A percentile compares a stretch with the other conserved stretches of the same genome.
Evolutionary conservation across 768 basidiomycete species (phyloP).

Genomic region (Trametes cinnabarina): DNA sequence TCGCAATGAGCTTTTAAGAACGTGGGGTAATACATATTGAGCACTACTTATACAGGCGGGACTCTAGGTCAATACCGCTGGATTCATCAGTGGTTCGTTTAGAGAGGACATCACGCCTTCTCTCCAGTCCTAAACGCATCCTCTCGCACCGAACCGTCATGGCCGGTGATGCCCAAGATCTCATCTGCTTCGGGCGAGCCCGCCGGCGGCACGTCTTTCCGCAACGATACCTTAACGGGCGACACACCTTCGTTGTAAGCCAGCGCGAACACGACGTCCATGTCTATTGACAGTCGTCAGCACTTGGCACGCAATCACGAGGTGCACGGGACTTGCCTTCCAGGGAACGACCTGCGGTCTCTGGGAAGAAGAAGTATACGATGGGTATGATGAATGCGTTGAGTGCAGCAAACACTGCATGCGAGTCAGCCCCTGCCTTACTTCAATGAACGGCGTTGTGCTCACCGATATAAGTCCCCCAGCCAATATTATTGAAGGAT

Average conservation of each 20-base stretch:
- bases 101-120: neutral
- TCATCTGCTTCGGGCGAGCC: slow-evolving; percentile 36
- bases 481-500: slow-evolving; percentile 55
- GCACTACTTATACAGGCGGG: slow-evolving; percentile 7
- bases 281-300: slow-evolving; percentile 19
- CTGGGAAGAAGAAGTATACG: slow-evolving; percentile 61
- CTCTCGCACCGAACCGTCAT: neutral
- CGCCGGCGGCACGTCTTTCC: slow-evolving; percentile 33
- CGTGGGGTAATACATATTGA: neutral
- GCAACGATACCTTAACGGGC: slow-evolving; percentile 33
- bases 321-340: slow-evolving; percentile 38
- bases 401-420: slow-evolving; percentile 50
- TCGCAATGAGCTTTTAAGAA: neutral
- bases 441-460: neutral
- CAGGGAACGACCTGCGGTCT: slow-evolving; percentile 57
- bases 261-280: slow-evolving; percentile 37
- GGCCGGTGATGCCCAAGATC: slow-evolving; percentile 30
- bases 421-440: neutral
- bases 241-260: slow-evolving; percentile 35
- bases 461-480: slow-evolving; percentile 59
- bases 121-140: neutral
- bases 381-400: slow-evolving; percentile 57
- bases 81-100: neutral
- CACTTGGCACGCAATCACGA: neutral
- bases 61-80: slow-evolving; percentile 2